phyloP scores from a whole-genome alignment of 306 rosid genomes.

The Acacia acuminata region DNA sequence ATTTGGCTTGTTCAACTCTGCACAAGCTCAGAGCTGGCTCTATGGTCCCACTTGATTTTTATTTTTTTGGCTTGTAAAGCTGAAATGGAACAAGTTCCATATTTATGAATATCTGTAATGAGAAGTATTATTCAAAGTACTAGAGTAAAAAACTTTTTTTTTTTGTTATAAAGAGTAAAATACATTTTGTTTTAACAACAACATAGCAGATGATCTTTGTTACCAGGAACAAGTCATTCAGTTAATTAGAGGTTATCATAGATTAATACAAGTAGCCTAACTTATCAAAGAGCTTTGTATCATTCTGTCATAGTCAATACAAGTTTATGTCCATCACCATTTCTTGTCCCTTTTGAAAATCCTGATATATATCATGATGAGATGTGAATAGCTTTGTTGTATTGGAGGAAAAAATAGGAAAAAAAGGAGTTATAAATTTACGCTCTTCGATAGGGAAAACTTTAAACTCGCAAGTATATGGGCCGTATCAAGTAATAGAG shows the following conservation, averaged over 20 bases:
- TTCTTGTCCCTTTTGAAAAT: background rate
- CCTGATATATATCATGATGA: background rate
- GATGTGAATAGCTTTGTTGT: background rate
- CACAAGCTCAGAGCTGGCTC: background rate
- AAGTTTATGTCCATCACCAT: background rate
- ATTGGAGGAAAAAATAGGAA: background rate
- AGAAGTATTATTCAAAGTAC: background rate
- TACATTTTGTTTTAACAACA: background rate
- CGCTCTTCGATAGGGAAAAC: too few relatives aligned
- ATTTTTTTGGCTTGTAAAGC: background rate
- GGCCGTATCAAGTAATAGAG: too few relatives aligned
- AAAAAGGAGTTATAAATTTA: background rate
- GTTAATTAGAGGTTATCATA: background rate
- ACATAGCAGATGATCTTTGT: background rate
- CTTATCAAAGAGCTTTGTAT: background rate
- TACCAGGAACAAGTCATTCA: background rate
- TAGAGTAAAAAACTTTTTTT: background rate
- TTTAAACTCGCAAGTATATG: too few relatives aligned
- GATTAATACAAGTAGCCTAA: background rate
- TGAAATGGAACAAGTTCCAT: background rate
- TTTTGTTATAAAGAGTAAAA: too few relatives aligned
- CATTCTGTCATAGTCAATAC: background rate
- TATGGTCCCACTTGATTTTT: background rate
- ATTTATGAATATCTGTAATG: background rate
- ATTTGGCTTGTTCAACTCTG: background rate